These are phyloP conservation scores for Verticillium albo-atrum DNA, from an alignment of 2,329 filamentous ascomycete species.

Conservation along the genomic window DNA sequence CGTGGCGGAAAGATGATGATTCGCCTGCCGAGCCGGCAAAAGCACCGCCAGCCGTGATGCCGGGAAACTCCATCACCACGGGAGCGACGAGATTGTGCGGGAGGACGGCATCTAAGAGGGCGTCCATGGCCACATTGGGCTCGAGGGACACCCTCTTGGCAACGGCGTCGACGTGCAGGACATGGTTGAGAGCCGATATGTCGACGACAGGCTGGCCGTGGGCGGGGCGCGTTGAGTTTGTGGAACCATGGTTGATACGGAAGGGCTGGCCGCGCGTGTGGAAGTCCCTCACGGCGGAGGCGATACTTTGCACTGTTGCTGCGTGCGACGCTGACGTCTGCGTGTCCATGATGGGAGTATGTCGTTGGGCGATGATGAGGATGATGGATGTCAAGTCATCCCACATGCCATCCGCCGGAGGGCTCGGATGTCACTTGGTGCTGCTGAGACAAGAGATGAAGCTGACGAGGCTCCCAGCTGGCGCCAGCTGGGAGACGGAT, in stretches of 20 bases:
- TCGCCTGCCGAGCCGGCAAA: slow-evolving; percentile 65
- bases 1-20: slow-evolving; percentile 63
- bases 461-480: not conserved
- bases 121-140: slow-evolving; percentile 67
- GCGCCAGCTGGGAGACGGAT: not conserved
- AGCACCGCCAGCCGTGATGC: slow-evolving; percentile 66
- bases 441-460: not conserved
- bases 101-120: slow-evolving; percentile 54
- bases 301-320: slow-evolving; percentile 35
- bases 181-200: slow-evolving; percentile 58
- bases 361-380: not conserved
- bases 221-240: slow-evolving; percentile 66
- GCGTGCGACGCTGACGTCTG: slow-evolving; percentile 28
- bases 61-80: slow-evolving; percentile 68
- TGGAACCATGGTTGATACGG: slow-evolving; percentile 73
- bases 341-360: not conserved
- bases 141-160: slow-evolving; percentile 59
- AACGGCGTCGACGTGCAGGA: slow-evolving; percentile 54
- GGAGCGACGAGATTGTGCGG: slow-evolving; percentile 53
- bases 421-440: not conserved
- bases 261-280: slow-evolving; percentile 48
- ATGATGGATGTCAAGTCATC: not conserved
- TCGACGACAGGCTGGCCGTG: slow-evolving; percentile 56
- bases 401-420: not conserved
- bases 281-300: slow-evolving; percentile 39